Evolutionary conservation across 306 rosid species (phyloP).

Genomic region (Rosa lucieae): DNA sequence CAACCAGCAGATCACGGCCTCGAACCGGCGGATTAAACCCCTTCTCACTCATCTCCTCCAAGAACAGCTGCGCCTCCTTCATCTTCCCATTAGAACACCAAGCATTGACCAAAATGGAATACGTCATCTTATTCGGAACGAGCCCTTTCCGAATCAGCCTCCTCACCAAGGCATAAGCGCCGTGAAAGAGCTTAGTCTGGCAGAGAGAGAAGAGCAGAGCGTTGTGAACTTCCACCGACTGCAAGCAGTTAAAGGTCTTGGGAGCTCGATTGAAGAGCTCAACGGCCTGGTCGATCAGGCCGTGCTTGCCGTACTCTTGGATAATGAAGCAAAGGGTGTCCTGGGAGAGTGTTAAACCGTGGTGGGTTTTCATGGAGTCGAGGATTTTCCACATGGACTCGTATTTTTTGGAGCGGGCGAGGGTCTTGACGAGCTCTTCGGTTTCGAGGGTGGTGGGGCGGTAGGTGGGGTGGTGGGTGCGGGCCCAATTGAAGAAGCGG

Average conservation of each 20-base stretch:
- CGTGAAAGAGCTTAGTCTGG: conserved; percentile 67
- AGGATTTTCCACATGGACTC: conserved; percentile 82
- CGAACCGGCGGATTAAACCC: conserved; percentile 84
- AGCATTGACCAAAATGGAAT: conserved; percentile 65
- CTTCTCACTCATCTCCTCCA: conserved; percentile 73
- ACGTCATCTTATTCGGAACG: conserved; percentile 62
- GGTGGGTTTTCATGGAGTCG: conserved; percentile 52
- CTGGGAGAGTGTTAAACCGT: conserved; percentile 53
- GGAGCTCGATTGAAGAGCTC: conserved; percentile 63
- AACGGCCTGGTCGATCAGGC: conserved; percentile 68
- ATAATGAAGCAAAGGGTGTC: conserved; percentile 61
- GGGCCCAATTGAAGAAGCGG: conserved; percentile 95
- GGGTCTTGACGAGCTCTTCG: conserved; percentile 74
- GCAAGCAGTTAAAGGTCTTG: conserved; percentile 46
- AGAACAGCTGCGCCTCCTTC: conserved; percentile 68
- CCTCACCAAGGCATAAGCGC: conserved; percentile 73
- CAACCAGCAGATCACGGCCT: conserved; percentile 88
- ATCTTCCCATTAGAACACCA: conserved; percentile 88
- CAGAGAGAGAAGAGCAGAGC: conserved; percentile 75
- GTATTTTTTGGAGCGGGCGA: conserved; percentile 61
- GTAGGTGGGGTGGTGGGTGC: conserved; percentile 53
- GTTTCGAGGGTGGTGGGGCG: conserved; percentile 77
- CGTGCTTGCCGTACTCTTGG: conserved; percentile 69
- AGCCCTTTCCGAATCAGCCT: conserved; percentile 66
- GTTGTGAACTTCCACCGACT: conserved; percentile 54